Evolutionary conservation across 768 basidiomycete species (phyloP).

Genomic region (Pleurotus citrinopileatus): DNA sequence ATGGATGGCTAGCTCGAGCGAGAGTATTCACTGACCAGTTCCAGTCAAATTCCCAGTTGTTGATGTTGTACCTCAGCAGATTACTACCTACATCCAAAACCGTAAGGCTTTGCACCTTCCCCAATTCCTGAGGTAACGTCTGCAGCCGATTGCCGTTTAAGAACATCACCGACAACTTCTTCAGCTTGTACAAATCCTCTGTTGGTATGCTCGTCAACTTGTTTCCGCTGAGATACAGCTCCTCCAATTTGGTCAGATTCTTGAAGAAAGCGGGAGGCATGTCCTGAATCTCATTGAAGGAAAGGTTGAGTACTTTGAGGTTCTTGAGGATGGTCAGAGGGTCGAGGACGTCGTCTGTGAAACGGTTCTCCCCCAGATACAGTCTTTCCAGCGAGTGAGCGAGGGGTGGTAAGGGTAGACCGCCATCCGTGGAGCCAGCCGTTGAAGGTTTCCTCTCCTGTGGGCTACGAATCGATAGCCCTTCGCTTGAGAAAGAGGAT

Average conservation of each 20-base stretch:
- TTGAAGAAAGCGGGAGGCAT: slow-evolving; percentile 77
- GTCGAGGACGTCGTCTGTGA: slow-evolving; percentile 77
- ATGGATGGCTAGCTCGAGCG: not conserved
- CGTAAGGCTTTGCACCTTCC: slow-evolving; percentile 73
- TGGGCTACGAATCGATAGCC: slow-evolving; percentile 6
- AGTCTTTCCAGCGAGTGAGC: slow-evolving; percentile 72
- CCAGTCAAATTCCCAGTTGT: slow-evolving; percentile 99
- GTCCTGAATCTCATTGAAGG: slow-evolving; percentile 93
- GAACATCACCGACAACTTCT: slow-evolving; percentile 70
- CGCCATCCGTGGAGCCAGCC: slow-evolving; percentile 20
- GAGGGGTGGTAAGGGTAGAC: slow-evolving; percentile 48
- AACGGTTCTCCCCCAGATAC: slow-evolving; percentile 86
- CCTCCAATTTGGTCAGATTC: slow-evolving; percentile 67
- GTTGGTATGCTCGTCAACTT: slow-evolving; percentile 86
- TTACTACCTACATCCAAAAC: slow-evolving; percentile 95
- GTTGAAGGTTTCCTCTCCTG: slow-evolving; percentile 44
- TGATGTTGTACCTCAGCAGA: slow-evolving; percentile 92
- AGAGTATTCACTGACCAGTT: slow-evolving; percentile 75
- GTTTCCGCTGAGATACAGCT: slow-evolving; percentile 95
- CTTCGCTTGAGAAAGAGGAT: slow-evolving; percentile 2
- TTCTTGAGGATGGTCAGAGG: slow-evolving; percentile 74
- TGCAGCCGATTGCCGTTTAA: slow-evolving; percentile 93
- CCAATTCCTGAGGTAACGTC: slow-evolving; percentile 88
- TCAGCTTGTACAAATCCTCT: slow-evolving; percentile 78
- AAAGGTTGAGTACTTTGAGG: slow-evolving; percentile 82